Evolutionary conservation across 257 asterid species (phyloP).

Genomic region (Nicotiana knightiana): DNA sequence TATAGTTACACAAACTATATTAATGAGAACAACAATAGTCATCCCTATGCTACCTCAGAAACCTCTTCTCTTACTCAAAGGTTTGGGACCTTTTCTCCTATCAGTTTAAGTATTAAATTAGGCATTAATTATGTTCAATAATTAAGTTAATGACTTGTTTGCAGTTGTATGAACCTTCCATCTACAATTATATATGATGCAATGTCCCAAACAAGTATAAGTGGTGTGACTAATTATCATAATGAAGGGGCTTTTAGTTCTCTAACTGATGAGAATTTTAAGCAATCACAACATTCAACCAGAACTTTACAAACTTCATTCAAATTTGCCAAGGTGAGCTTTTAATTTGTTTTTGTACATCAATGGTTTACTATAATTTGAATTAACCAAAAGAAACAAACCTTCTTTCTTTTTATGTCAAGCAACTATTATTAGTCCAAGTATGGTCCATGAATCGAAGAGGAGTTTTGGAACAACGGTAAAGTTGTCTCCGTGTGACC

Average conservation of each 20-base stretch:
- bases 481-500: too few relatives aligned
- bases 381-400: too few relatives aligned
- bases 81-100: not conserved
- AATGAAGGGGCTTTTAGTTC: not conserved
- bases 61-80: slow-evolving; percentile 7
- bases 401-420: too few relatives aligned
- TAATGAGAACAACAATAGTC: not conserved
- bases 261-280: not conserved
- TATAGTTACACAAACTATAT: not conserved
- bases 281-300: not conserved
- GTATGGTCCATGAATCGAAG: too few relatives aligned
- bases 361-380: too few relatives aligned
- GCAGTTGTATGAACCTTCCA: not conserved
- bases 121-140: not conserved
- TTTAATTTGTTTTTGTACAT: too few relatives aligned
- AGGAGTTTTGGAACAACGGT: too few relatives aligned
- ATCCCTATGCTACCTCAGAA: not conserved
- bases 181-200: not conserved
- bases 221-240: not conserved
- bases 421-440: too few relatives aligned
- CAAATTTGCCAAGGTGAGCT: not conserved
- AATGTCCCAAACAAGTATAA: slow-evolving; percentile 4
- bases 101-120: not conserved
- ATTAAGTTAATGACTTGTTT: not conserved
- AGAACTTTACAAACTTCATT: slow-evolving; percentile 8